Evolutionary conservation across 257 asterid genomes (phyloP), one percentile per base, ranked within the genome.

Genomic region (Solanum appendiculatum): DNA sequence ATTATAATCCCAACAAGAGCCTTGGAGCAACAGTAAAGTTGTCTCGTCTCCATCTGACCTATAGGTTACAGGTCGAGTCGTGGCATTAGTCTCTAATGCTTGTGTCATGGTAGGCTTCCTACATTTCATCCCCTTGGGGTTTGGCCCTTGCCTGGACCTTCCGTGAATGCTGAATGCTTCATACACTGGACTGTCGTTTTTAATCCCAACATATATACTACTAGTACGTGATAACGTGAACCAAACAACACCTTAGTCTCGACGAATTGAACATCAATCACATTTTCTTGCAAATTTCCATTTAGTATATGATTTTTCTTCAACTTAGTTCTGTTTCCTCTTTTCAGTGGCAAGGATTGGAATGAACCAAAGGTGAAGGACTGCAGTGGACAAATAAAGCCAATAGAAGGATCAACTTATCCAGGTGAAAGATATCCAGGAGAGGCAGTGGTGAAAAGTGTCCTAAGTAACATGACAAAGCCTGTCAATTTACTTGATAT

Each of bases 291-390:
- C 75, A 68, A 33, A 39, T 68, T 15, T 74, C 48, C 33, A 6
- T 21, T 21, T 34, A 27, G 82, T 36, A 69, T 82, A 51, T 4
- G 48, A 11, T 7, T 29, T 69, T 80, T 83, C 48, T 33, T 72
- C 18, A 56, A 40, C 85, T 87, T 46, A 7, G 42, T 46, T 80
- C 11, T 46, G 13, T 80, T 85, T 44, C 3, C 37, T 44, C 5
- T 23, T 39, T 78, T 11, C 91, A 95, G 98, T 42, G 98, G 98
- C 84, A 15, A 9, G 7, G 94, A 91, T 2, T 95, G 98, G 98
- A 44, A 86, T 40, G 96, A 90, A 42, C 90, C 96, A 80, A 37
- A 44, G n/a, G 93, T 78, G 86, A 34, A 80, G 29, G 66, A 87
- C 87, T 94, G 98, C 87, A 85, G 58, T 0, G 94, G 95, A 37